Percentiles rank a stretch among this genome's conserved stretches.
phyloP scores from a whole-genome alignment of 192 early-diverging fungal species.

The Entrophospora sp. region DNA sequence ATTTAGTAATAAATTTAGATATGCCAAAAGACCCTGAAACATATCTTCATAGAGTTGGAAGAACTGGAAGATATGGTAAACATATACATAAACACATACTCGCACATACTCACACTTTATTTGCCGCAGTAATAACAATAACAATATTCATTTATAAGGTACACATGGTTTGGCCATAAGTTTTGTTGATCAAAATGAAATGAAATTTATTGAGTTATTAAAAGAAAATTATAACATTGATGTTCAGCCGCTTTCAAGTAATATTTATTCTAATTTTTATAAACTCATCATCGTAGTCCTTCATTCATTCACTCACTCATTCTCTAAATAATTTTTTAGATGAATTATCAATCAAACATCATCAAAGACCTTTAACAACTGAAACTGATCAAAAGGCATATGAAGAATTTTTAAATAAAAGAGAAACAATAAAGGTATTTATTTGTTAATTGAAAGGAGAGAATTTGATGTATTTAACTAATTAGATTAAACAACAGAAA shows the following conservation, averaged over 20 bases:
- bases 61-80: slow-evolving; percentile 64
- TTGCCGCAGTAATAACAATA: too few species aligned
- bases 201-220: slow-evolving; percentile 27
- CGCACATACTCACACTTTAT: too few species aligned
- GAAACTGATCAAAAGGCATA: slow-evolving; percentile 4
- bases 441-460: too few species aligned
- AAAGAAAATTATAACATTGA: slow-evolving; percentile 16
- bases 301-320: not conserved
- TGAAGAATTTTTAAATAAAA: slow-evolving; percentile 2
- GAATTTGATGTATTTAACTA: too few species aligned
- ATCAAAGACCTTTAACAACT: slow-evolving; percentile 12
- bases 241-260: not conserved
- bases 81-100: too few species aligned
- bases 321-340: not conserved
- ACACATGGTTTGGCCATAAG: slow-evolving; percentile 50
- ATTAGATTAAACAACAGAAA: too few species aligned
- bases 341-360: slow-evolving; percentile 8
- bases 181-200: slow-evolving; percentile 29
- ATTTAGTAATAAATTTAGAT: slow-evolving; percentile 69
- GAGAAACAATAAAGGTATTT: slow-evolving; percentile 6
- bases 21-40: slow-evolving; percentile 56
- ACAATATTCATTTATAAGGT: slow-evolving; percentile 18
- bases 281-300: not conserved
- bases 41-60: slow-evolving; percentile 73
- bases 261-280: not conserved